Evolutionary conservation across 2,329 filamentous ascomycete genomes (phyloP).

Genomic region (Arthrobotrys iridis): DNA sequence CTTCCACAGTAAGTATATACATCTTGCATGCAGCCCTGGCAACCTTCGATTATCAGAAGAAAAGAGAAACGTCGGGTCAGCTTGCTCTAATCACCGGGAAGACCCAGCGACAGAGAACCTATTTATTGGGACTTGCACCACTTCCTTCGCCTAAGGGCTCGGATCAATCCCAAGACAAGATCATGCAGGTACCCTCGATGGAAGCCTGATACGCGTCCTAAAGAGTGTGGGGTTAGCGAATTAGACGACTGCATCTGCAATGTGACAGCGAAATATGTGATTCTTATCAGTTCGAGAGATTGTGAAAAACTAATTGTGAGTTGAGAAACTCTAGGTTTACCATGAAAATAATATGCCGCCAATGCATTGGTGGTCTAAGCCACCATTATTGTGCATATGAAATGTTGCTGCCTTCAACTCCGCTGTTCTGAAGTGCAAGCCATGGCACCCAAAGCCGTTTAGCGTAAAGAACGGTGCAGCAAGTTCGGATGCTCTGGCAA

Average conservation of each 20-base stretch:
- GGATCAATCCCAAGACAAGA: slow-evolving; percentile 42
- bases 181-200: slow-evolving; percentile 51
- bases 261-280: slow-evolving; percentile 10
- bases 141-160: slow-evolving; percentile 26
- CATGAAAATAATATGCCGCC: slow-evolving; percentile 20
- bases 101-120: background rate
- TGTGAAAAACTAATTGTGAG: slow-evolving; percentile 1
- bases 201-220: slow-evolving; percentile 32
- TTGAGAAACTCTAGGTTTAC: slow-evolving; percentile 35
- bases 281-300: slow-evolving; percentile 17
- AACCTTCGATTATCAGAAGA: slow-evolving; percentile 26
- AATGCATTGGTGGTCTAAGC: slow-evolving; percentile 28
- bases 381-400: slow-evolving; percentile 34
- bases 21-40: slow-evolving; percentile 20
- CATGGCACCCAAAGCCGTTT: slow-evolving; percentile 3
- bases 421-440: background rate
- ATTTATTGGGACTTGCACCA: slow-evolving; percentile 26
- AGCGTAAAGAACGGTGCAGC: slow-evolving; percentile 6
- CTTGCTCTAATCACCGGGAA: background rate
- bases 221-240: slow-evolving; percentile 33
- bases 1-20: background rate
- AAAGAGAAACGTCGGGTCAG: background rate
- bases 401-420: slow-evolving; percentile 44
- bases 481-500: slow-evolving; percentile 27
- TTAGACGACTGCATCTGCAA: slow-evolving; percentile 10